Base-by-base conservation (phyloP, 1,284 basidiomycete species). In the Sphaerobolus stellatus region DNA sequence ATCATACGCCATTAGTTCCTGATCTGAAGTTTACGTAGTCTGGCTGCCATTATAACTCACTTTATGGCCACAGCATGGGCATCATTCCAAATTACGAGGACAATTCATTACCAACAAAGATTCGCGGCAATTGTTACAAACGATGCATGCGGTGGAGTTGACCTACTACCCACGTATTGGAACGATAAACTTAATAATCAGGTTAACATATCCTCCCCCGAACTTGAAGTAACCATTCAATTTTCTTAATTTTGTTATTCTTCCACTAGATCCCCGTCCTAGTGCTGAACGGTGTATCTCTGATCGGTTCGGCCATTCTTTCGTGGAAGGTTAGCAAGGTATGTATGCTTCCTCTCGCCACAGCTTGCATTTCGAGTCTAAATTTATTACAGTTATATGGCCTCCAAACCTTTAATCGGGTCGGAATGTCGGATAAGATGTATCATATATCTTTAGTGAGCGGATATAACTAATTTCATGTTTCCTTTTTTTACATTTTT, bases 381-480 rank as follows among this genome's bases (percentile, higher is more conserved):
- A n/a, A n/a, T n/a, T n/a, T n/a, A n/a, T 34, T 53, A 8, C 47
- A 81, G 76, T 63, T 71, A 1, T 83, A 78, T 66, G 75, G 68
- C 51, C 66, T 64, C 0, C 72, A 78, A 30, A 78, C 79, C 1
- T 78, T 84, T 65, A 79, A 75, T 56, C 75, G 75, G 43, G 75
- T 81, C 11, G 81, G 81, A 3, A 80, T 82, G 2, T 80, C 81
- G 0, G 63, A 68, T 58, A 72, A 73, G 8, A 72, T 82, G 47
- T 76, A 84, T 68, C 75, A 75, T 64, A 80, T 80, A 54, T 45
- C 68, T 58, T 11, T 7, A 43, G 52, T 11, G 53, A 7, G 7
- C 29, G 7, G 24, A 1, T 14, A n/a, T n/a, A n/a, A n/a, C n/a
- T n/a, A n/a, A n/a, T n/a, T n/a, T n/a, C n/a, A n/a, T n/a, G n/a